Evolutionary conservation across 1,284 basidiomycete species (phyloP).

Genomic region (Coriolopsis trogii): DNA sequence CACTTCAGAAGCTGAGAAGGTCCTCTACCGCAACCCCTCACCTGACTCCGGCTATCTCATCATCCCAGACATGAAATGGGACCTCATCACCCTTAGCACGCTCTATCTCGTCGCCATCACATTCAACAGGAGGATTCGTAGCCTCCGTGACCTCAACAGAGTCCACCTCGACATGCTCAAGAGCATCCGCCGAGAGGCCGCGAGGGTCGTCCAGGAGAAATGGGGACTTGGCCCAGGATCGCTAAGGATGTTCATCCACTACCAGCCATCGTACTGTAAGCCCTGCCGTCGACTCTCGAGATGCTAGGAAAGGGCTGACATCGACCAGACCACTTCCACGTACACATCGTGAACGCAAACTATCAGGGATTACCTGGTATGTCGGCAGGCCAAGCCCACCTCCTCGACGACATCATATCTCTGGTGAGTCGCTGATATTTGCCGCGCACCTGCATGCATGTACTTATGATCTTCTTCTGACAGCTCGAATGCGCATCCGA

Average conservation of each 20-base stretch:
- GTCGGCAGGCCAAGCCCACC: conserved; percentile 89
- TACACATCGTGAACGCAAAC: conserved; percentile 88
- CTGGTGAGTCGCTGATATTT: conserved; percentile 50
- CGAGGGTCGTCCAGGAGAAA: conserved; percentile 53
- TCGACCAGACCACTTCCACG: conserved; percentile 88
- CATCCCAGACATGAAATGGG: conserved; percentile 95
- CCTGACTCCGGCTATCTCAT: conserved; percentile 72
- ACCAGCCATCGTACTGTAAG: conserved; percentile 96
- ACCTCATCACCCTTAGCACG: conserved; percentile 69
- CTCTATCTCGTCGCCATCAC: conserved; percentile 81
- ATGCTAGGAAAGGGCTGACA: not conserved
- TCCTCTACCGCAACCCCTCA: conserved; percentile 67
- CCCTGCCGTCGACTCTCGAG: conserved; percentile 9
- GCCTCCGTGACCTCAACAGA: conserved; percentile 70
- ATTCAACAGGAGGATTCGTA: conserved; percentile 57
- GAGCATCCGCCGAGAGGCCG: conserved; percentile 63
- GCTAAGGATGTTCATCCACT: conserved; percentile 88
- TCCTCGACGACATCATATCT: conserved; percentile 90
- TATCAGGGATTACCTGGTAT: conserved; percentile 70
- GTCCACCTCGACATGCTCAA: conserved; percentile 73
- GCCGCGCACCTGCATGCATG: not conserved
- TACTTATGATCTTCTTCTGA: not conserved
- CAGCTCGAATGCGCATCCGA: conserved; percentile 65
- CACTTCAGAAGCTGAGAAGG: conserved; percentile 76
- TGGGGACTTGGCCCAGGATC: conserved; percentile 65